Conservation (phyloP, 441 rosid genomes). For the Brassica balearica region DNA sequence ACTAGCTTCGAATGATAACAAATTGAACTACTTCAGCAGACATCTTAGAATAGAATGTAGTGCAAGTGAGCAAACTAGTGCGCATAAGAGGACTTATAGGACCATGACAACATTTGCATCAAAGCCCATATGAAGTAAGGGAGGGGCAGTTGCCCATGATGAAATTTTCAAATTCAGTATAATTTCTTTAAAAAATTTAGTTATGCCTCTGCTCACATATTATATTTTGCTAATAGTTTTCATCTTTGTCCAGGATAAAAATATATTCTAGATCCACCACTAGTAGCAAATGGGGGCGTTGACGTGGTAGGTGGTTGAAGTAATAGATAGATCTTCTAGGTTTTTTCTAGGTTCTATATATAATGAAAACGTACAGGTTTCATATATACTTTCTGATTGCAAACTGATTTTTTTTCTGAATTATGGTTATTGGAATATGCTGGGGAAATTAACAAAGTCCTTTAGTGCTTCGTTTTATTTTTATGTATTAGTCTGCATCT, state of each 20-base stretch:
- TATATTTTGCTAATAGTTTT: too few species aligned
- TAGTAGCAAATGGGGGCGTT: conserved; percentile 38
- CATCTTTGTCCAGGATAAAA: too few species aligned
- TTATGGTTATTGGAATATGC: conserved; percentile 51
- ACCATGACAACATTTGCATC: conserved; percentile 56
- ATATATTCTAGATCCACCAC: too few species aligned
- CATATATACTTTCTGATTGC: conserved; percentile 36
- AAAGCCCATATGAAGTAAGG: conserved; percentile 35
- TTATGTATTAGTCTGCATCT: conserved; percentile 27
- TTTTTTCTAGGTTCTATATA: conserved; percentile 43
- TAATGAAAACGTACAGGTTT: conserved; percentile 44
- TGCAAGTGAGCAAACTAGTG: conserved; percentile 55
- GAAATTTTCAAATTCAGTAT: too few species aligned
- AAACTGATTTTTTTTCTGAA: conserved; percentile 35
- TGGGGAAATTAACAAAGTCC: conserved; percentile 27
- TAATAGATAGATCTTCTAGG: conserved; percentile 36
- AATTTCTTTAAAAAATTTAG: too few species aligned
- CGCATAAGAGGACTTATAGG: conserved; percentile 59
- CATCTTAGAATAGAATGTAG: conserved; percentile 53
- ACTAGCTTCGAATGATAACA: conserved; percentile 28
- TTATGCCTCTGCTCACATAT: too few species aligned
- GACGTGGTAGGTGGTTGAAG: conserved; percentile 39
- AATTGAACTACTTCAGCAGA: conserved; percentile 45
- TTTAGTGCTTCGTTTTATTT: conserved; percentile 19
- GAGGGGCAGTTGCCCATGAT: too few species aligned